Evolutionary conservation across 495 filamentous ascomycete species (phyloP).

Genomic region (Echria macrotheca): DNA sequence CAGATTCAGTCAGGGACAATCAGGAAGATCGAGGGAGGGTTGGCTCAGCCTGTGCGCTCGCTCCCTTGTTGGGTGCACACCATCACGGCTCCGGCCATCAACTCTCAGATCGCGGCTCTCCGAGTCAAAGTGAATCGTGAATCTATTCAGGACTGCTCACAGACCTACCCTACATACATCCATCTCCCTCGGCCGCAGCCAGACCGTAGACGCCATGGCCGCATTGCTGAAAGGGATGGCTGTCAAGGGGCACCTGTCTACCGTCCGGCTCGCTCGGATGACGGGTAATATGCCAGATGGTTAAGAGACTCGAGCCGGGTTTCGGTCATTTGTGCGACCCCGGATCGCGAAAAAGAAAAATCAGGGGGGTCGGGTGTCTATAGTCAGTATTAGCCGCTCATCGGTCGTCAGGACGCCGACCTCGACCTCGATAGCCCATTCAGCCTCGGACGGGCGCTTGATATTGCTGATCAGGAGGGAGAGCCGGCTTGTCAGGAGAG

Average conservation of each 20-base stretch:
- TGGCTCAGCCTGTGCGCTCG: not conserved
- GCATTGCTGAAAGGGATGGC: no score
- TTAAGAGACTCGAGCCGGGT: slow-evolving; percentile 17
- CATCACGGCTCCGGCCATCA: no score
- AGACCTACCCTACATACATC: not conserved
- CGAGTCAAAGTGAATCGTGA: no score
- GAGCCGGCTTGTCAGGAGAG: no score
- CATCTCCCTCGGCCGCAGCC: not conserved
- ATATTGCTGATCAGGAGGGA: slow-evolving; percentile 6
- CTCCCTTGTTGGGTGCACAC: not conserved
- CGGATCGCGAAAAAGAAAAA: not conserved
- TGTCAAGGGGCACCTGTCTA: not conserved
- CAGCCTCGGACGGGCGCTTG: no score
- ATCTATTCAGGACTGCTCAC: no score
- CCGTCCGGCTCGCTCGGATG: slow-evolving; percentile 14
- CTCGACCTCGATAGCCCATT: no score
- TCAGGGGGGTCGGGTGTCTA: slow-evolving; percentile 2
- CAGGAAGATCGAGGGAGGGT: slow-evolving; percentile 1
- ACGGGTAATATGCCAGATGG: slow-evolving; percentile 17
- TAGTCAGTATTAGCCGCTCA: slow-evolving; percentile 1
- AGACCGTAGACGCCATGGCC: not conserved
- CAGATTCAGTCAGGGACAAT: not conserved
- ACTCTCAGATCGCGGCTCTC: no score
- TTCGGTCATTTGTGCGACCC: slow-evolving; percentile 10
- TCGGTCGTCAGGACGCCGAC: not conserved